Percentiles rank a stretch among this genome's conserved stretches.
Conservation (phyloP, 1,139 yeast species). For the Wickerhamiella infanticola region DNA sequence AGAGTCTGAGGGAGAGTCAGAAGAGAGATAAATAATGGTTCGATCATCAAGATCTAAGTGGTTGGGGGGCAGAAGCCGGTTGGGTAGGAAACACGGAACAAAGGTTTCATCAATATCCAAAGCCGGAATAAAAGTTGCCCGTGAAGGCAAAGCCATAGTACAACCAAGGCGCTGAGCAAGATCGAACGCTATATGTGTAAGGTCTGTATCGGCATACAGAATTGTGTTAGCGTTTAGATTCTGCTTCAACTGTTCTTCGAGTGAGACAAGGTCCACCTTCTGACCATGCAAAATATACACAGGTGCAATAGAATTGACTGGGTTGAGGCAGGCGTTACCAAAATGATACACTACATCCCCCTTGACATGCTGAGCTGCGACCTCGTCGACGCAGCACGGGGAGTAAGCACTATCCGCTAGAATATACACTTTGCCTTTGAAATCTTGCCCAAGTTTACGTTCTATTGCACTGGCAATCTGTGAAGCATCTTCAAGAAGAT, state of each 20-base stretch:
- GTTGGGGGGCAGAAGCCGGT: slow-evolving; percentile 6
- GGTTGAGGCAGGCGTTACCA: slow-evolving; percentile 87
- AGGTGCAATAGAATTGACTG: slow-evolving; percentile 50
- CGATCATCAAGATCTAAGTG: slow-evolving; percentile 23
- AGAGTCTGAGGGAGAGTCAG: slow-evolving; percentile 56
- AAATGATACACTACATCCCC: slow-evolving; percentile 83
- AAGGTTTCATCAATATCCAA: background rate
- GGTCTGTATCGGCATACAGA: slow-evolving; percentile 22
- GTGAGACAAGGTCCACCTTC: slow-evolving; percentile 10
- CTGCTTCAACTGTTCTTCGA: slow-evolving; percentile 16
- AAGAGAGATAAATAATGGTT: slow-evolving; percentile 45
- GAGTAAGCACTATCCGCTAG: slow-evolving; percentile 94
- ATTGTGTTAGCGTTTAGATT: slow-evolving; percentile 12
- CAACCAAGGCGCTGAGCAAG: slow-evolving; percentile 8
- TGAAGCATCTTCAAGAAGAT: slow-evolving; percentile 62
- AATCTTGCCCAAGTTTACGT: slow-evolving; percentile 16
- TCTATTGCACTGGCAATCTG: slow-evolving; percentile 40
- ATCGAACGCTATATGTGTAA: slow-evolving; percentile 13
- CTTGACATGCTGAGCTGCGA: slow-evolving; percentile 83
- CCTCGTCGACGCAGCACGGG: slow-evolving; percentile 91
- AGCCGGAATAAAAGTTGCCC: slow-evolving; percentile 10
- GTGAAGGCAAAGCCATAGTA: slow-evolving; percentile 9
- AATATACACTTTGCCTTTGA: slow-evolving; percentile 18
- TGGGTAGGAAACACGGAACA: slow-evolving; percentile 6
- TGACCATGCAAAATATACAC: slow-evolving; percentile 44